Base-by-base conservation (phyloP, 192 early-diverging fungal species). In the Entomortierella lignicola region DNA sequence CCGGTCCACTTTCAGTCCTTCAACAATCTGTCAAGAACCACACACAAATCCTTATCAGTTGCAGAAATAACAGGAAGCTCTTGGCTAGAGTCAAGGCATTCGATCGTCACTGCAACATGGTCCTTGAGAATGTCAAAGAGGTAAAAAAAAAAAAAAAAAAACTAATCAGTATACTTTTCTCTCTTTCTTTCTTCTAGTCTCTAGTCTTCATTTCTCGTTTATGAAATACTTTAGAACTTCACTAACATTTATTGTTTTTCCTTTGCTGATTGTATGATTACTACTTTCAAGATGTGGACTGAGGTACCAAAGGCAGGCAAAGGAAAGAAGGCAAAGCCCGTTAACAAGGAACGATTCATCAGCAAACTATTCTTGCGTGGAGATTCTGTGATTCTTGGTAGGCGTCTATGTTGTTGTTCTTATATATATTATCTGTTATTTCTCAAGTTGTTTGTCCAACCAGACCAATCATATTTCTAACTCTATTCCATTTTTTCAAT, bases 21-120 rank as follows among this genome's bases (percentile, higher is more conserved):
- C 91, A 91, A 48, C 90, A 92, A 86, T 93, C 97, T 8, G 96
- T 98, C 39, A 94, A 92, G 81, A 98, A 97, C 88, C 94, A 94
- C 86, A 94, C 93, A 47, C 97, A 99, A 85, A 93, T 99, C 30
- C 90, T 99, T 61, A 94, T 99, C 80, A 97, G 89, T 67, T 96
- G 96, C 82, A 88, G 94, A 83, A 99, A 99, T 86, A 99, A 99
- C 89, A 90, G 94, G 82, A 99, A 99, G 81, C 89, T 99, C 65
- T 85, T 99, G 8, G 98, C 95, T 12, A 89, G 97, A 72, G 94
- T 99, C 67, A 99, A 99, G 86, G 98, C 97, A 51, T 99, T 99
- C 81, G 98, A 99, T 85, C 92, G 98, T 53, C 98, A 99, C 81
- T 98, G 94, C 88, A 99, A 99, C 86, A 98, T 99, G 97, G 97